phyloP scores from a whole-genome alignment of 2,329 filamentous ascomycete genomes.

The Botryotinia globosa region DNA sequence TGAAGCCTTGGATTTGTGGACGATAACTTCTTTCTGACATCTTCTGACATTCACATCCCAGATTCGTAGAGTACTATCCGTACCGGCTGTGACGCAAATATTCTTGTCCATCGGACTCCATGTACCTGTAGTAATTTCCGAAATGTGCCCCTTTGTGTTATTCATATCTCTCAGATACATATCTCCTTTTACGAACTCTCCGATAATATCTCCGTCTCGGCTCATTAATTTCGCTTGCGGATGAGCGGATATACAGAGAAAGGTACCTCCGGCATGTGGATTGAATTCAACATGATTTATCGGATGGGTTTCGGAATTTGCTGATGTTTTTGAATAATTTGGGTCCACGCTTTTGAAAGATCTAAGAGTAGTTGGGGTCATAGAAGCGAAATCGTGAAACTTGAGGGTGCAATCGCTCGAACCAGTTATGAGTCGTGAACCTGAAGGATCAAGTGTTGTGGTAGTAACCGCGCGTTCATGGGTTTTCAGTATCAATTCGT shows the following conservation, averaged over 20 bases:
- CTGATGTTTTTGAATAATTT: conserved; percentile 67
- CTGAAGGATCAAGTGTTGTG: conserved; percentile 78
- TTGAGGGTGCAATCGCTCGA: conserved; percentile 90
- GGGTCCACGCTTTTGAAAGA: conserved; percentile 93
- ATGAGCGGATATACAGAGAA: conserved; percentile 85
- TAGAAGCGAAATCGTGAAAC: conserved; percentile 89
- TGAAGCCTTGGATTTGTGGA: conserved; percentile 89
- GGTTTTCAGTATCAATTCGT: conserved; percentile 89
- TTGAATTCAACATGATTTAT: conserved; percentile 87
- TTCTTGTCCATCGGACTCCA: conserved; percentile 90
- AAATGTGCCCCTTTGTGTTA: conserved; percentile 95
- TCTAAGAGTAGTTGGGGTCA: conserved; percentile 91
- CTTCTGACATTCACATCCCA: conserved; percentile 95
- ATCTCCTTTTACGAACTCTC: conserved; percentile 93
- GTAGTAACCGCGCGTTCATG: conserved; percentile 86
- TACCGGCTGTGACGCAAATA: conserved; percentile 83
- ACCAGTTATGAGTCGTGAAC: conserved; percentile 81
- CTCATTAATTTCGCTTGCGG: conserved; percentile 87
- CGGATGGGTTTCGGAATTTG: conserved; percentile 78
- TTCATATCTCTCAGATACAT: conserved; percentile 98
- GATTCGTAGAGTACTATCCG: conserved; percentile 91
- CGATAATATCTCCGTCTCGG: conserved; percentile 80
- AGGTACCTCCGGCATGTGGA: conserved; percentile 70
- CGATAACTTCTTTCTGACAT: conserved; percentile 87
- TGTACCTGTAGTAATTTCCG: conserved; percentile 81